Evolutionary conservation across 2,329 filamentous ascomycete species (phyloP), one percentile per base, ranked within the genome.

Genomic region (Fusarium euwallaceae): DNA sequence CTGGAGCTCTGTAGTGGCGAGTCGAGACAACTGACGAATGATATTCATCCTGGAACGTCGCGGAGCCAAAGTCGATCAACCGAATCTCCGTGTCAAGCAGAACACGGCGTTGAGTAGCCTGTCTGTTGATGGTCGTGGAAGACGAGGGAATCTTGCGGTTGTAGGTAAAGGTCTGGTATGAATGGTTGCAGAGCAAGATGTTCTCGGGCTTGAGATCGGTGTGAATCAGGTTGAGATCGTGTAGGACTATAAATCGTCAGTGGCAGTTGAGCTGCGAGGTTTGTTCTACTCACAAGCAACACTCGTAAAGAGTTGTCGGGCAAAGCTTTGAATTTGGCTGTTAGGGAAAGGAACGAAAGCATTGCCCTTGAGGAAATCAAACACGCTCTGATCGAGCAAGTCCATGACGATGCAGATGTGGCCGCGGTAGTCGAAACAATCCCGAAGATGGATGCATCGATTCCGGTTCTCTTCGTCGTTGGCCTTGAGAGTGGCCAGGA

Each of bases 301-400:
- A 80, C 96, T 98, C n/a, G 96, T 98, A 71, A 99, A 94, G 17
- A 99, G 87, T 82, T 99, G 97, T 60, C 96, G 92, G 58, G 97
- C 97, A 87, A 99, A 98, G 81, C 91, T 96, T 83, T 98, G 97
- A 69, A 99, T 99, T 83, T 99, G 97, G 76, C 95, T 98, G 87
- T 97, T 98, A 14, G 97, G 97, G 80, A 99, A 99, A 1, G 97
- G 97, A 20, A 98, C 95, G 81, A 99, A 99, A 74, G 91, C 90
- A 81, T 98, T 98, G 80, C 93, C 92, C 86, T 99, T 99, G 58
- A 99, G 88, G 78, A 99, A 99, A 84, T 99, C 97, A 82, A 99
- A 99, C 62, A 99, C 96, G 79, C 96, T 98, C 81, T 98, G 96
- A 58, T 96, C 96, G 36, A 98, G 90, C 4, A 92, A 84, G 74